Conservation (phyloP, 306 rosid species). For the Cucumis hystrix region DNA sequence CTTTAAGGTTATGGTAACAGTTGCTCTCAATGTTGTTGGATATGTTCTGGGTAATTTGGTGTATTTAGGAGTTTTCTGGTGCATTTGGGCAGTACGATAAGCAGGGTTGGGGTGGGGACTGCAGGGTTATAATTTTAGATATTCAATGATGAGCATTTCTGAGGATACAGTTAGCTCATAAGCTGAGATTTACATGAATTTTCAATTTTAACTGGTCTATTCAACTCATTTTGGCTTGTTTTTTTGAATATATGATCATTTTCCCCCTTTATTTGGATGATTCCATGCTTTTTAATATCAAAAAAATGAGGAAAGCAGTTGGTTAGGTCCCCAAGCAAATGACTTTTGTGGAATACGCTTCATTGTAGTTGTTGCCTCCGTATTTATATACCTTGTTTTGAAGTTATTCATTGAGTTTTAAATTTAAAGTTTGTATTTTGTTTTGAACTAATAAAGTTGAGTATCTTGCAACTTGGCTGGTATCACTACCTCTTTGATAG, state of each 20-base stretch:
- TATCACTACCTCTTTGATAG: background rate
- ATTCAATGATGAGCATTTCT: background rate
- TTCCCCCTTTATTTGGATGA: background rate
- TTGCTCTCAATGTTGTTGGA: background rate
- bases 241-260: background rate
- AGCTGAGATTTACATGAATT: background rate
- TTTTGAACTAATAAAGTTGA: background rate
- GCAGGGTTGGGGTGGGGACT: background rate
- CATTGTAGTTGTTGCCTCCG: background rate
- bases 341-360: background rate
- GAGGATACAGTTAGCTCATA: background rate
- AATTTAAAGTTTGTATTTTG: background rate
- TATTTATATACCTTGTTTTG: background rate
- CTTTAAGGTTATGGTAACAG: background rate
- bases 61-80: background rate
- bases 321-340: background rate
- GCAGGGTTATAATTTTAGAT: background rate
- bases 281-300: background rate
- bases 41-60: background rate
- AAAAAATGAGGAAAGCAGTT: background rate
- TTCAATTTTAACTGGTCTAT: background rate
- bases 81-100: background rate
- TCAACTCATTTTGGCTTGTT: background rate
- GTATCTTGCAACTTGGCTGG: background rate
- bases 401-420: background rate